Evolutionary conservation across 2,329 filamentous ascomycete genomes (phyloP), one percentile per base, ranked within the genome.

Genomic region (Verticillium tricorpus): DNA sequence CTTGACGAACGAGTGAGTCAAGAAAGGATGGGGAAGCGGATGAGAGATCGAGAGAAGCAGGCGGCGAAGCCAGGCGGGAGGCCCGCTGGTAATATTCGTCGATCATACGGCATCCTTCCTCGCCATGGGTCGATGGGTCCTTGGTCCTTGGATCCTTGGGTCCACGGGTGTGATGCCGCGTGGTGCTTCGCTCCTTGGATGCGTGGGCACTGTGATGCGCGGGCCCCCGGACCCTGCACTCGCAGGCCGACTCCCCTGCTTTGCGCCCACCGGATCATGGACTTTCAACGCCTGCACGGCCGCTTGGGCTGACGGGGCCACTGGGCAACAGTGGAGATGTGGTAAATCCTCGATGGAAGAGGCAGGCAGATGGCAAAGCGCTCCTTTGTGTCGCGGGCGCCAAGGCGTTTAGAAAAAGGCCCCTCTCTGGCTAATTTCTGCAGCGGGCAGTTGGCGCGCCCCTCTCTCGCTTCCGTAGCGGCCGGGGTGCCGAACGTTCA

Each of bases 81-180:
- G 57, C n/a, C 25, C 57, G 31, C 25, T 32, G 57, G 28, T 58
- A 28, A 58, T 58, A 58, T 58, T 58, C 39, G 55, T 28, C 35
- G n/a, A 50, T 32, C 45, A 52, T 52, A 22, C 45, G 45, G 45
- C 19, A 52, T 52, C 45, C 45, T 52, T 52, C n/a, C n/a, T n/a
- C 15, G 8, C 39, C 39, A 9, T 45, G 7, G 7, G 19, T 45
- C n/a, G 8, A 19, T 37, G 35, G 35, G 35, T 37, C 35, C 35
- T 28, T 5, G 28, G 28, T 28, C 45, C 45, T 22, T 52, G 11
- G 9, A 25, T 52, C 19, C 19, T 52, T 40, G 37, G 37, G 37
- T 40, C 37, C 37, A 31, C 28, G 17, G 35, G 56, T 17, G 55
- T 17, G 31, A 37, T 45, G 35, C 56, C 19, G 56, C 19, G 56